Conservation (phyloP, 306 rosid species). For the Vigna mungo region DNA sequence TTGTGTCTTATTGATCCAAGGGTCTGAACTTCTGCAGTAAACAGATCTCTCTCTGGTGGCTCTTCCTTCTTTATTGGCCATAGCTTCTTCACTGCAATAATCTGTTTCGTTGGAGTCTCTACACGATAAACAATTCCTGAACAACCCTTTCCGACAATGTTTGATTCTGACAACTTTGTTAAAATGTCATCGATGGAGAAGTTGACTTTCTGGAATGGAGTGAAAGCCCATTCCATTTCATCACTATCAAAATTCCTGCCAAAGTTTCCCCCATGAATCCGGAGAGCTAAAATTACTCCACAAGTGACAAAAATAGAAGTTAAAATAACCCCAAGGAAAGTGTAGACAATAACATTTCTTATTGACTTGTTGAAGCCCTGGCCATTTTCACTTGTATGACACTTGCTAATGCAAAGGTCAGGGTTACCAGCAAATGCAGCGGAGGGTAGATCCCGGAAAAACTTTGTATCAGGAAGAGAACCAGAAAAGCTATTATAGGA, state of each 20-base stretch:
- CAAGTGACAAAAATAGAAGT: conserved; percentile 58
- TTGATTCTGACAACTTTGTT: conserved; percentile 74
- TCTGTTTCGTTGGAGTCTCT: conserved; percentile 86
- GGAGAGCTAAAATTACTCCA: conserved; percentile 62
- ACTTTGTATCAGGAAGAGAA: conserved; percentile 76
- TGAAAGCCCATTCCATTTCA: conserved; percentile 81
- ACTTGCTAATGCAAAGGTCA: conserved; percentile 70
- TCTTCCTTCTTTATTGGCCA: conserved; percentile 76
- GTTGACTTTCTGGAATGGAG: conserved; percentile 88
- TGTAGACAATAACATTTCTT: conserved; percentile 60
- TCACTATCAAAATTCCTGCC: conserved; percentile 51
- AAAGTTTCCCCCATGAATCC: conserved; percentile 55
- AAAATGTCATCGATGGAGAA: conserved; percentile 77
- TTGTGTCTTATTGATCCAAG: conserved; percentile 94
- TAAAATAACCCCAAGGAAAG: conserved; percentile 69
- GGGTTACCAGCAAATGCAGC: conserved; percentile 73
- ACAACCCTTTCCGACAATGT: conserved; percentile 84
- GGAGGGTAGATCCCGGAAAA: conserved; percentile 73
- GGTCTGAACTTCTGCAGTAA: conserved; percentile 82
- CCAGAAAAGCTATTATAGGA: conserved; percentile 86
- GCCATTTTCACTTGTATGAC: conserved; percentile 47
- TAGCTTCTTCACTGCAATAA: conserved; percentile 92
- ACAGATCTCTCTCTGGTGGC: conserved; percentile 70
- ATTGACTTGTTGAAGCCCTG: conserved; percentile 59
- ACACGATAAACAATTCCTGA: conserved; percentile 92